phyloP scores from a whole-genome alignment of 768 basidiomycete species.

The Trametes meyenii region DNA sequence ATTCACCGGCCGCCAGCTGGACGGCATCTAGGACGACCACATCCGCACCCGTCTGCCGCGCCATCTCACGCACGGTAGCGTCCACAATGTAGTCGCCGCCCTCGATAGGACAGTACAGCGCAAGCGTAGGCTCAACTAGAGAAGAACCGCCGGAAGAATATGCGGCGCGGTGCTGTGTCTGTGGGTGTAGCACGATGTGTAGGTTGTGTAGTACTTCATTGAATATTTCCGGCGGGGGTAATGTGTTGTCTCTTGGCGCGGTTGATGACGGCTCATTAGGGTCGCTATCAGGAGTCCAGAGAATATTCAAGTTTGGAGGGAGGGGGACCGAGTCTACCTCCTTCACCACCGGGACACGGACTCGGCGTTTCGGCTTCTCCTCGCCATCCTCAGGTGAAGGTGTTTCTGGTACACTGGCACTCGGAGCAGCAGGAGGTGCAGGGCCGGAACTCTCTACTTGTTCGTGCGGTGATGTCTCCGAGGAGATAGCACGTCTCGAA shows the following conservation, averaged over 20 bases:
- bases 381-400: conserved; percentile 40
- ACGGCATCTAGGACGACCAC: conserved; percentile 83
- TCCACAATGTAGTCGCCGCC: conserved; percentile 86
- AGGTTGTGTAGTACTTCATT: conserved; percentile 77
- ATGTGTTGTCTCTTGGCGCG: conserved; percentile 33
- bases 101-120: conserved; percentile 84
- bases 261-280: conserved; percentile 18
- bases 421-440: conserved; percentile 22
- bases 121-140: conserved; percentile 78
- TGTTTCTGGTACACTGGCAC: conserved; percentile 22
- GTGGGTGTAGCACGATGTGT: conserved; percentile 77
- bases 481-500: conserved; percentile 38
- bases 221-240: conserved; percentile 77
- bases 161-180: conserved; percentile 74
- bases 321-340: conserved; percentile 44
- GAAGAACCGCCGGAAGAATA: conserved; percentile 57
- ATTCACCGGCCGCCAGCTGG: conserved; percentile 86
- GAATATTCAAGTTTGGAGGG: conserved; percentile 56
- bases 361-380: conserved; percentile 41
- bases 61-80: conserved; percentile 77
- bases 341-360: conserved; percentile 35
- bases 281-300: conserved; percentile 57
- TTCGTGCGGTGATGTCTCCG: conserved; percentile 30
- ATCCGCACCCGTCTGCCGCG: conserved; percentile 72
- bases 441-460: conserved; percentile 19